A percentile compares a stretch with the other conserved stretches of the same genome.
Conservation (phyloP, 495 filamentous ascomycete species). For the Eremomyces bilateralis region DNA sequence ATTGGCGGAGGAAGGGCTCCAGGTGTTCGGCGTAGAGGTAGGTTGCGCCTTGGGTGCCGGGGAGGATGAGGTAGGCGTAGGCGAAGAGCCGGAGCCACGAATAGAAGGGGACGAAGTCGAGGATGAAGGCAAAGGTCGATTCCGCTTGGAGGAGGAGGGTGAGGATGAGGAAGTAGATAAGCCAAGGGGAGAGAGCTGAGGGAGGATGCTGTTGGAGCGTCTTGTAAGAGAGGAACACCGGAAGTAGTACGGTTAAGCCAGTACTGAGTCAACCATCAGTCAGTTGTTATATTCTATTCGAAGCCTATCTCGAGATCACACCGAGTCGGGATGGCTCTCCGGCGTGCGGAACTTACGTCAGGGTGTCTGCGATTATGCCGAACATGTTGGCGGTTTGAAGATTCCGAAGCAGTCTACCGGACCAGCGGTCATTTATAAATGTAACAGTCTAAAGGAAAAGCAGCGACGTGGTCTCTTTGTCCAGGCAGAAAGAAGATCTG, state of each 20-base stretch:
- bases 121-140: conserved; percentile 66
- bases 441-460: too few species aligned
- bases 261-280: conserved; percentile 40
- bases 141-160: conserved; percentile 64
- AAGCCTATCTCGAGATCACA: too few species aligned
- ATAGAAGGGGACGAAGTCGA: conserved; percentile 88
- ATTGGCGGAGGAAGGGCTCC: conserved; percentile 67
- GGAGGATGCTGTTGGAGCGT: conserved; percentile 85
- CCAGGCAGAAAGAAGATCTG: too few species aligned
- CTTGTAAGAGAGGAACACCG: conserved; percentile 94
- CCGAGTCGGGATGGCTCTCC: too few species aligned
- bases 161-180: conserved; percentile 97
- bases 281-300: too few species aligned
- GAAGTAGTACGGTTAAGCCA: conserved; percentile 77
- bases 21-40: conserved; percentile 67
- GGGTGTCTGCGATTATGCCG: conserved; percentile 53
- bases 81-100: conserved; percentile 71
- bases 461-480: too few species aligned
- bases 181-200: conserved; percentile 84
- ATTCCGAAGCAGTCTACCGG: too few species aligned
- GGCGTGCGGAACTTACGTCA: conserved; percentile 38
- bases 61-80: conserved; percentile 91
- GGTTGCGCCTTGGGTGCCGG: conserved; percentile 79
- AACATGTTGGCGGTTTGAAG: too few species aligned
- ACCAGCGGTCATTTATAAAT: too few species aligned